Evolutionary conservation across 1,284 basidiomycete species (phyloP).

Genomic region (Fomes fomentarius): DNA sequence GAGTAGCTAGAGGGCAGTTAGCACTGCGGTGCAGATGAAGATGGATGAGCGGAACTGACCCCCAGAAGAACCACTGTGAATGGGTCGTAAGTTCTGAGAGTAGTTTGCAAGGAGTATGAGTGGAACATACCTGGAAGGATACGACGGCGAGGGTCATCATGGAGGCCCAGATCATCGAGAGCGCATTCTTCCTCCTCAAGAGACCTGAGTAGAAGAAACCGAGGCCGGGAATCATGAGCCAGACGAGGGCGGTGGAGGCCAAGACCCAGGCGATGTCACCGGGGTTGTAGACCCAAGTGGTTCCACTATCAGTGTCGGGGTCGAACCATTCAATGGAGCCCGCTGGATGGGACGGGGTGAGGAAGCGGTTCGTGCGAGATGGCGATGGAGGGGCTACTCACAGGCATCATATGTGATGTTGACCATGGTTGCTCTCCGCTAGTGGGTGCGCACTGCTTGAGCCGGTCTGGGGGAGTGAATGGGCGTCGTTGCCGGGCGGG

Average conservation of each 20-base stretch:
- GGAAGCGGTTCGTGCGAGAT: conserved; percentile 4
- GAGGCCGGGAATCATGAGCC: conserved; percentile 92
- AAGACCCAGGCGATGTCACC: conserved; percentile 86
- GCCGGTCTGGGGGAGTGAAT: conserved; percentile 5
- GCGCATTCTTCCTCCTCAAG: conserved; percentile 85
- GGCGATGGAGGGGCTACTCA: conserved; percentile 31
- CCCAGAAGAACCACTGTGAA: conserved; percentile 52
- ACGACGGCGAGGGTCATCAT: conserved; percentile 72
- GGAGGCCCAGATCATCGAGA: conserved; percentile 89
- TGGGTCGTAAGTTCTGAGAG: neutral
- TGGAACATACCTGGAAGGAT: conserved; percentile 44
- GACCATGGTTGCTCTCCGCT: conserved; percentile 40
- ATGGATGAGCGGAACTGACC: conserved; percentile 25
- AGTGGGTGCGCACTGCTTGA: conserved; percentile 5
- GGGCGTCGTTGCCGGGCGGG: conserved; percentile 8
- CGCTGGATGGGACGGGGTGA: conserved; percentile 19
- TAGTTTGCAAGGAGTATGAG: neutral
- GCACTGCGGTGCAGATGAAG: too few species aligned
- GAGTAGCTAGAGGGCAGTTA: conserved; percentile 37
- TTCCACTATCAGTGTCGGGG: conserved; percentile 37
- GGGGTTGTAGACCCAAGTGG: conserved; percentile 58
- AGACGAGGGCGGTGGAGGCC: conserved; percentile 75
- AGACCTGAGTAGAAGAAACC: conserved; percentile 92
- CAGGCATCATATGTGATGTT: conserved; percentile 56
- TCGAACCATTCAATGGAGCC: conserved; percentile 40